Percentiles rank a stretch among this genome's conserved stretches.
These are phyloP conservation scores for Pichia californica DNA, from an alignment of 805 yeast species.

Conservation along the genomic window DNA sequence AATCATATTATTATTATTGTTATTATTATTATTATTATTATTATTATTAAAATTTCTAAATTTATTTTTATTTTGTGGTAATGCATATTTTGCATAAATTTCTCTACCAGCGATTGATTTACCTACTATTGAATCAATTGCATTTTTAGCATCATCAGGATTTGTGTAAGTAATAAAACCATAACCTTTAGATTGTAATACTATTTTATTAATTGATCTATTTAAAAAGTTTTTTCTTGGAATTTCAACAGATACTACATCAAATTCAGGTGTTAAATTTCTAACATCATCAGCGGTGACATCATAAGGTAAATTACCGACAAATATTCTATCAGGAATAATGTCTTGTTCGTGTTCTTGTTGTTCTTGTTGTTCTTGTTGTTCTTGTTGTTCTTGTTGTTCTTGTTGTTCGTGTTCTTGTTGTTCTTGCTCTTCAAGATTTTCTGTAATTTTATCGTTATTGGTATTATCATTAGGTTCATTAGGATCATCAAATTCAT, in stretches of 20 bases:
- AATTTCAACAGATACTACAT: slow-evolving; percentile 28
- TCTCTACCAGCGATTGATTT: slow-evolving; percentile 30
- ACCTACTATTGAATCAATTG: slow-evolving; percentile 35
- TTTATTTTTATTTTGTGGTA: slow-evolving; percentile 30
- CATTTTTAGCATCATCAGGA: slow-evolving; percentile 59
- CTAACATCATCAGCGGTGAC: slow-evolving; percentile 41
- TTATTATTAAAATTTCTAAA: slow-evolving; percentile 4
- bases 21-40: slow-evolving; percentile 1
- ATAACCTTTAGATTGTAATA: slow-evolving; percentile 27
- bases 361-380: too few relatives aligned
- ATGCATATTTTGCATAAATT: slow-evolving; percentile 48
- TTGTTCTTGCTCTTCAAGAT: too few relatives aligned
- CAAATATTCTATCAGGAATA: slow-evolving; percentile 40
- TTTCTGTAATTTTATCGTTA: too few relatives aligned
- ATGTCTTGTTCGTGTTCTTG: too few relatives aligned
- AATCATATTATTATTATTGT: slow-evolving; percentile 1
- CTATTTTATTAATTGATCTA: slow-evolving; percentile 18
- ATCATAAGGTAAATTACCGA: slow-evolving; percentile 39
- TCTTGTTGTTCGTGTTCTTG: too few relatives aligned
- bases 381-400: too few relatives aligned
- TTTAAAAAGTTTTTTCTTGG: slow-evolving; percentile 25
- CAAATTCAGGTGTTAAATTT: slow-evolving; percentile 32
- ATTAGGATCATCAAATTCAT: too few relatives aligned
- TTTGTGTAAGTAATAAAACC: slow-evolving; percentile 53
- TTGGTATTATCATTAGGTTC: too few relatives aligned